Base-by-base conservation (phyloP, 306 rosid genomes). In the Canavalia ensiformis region DNA sequence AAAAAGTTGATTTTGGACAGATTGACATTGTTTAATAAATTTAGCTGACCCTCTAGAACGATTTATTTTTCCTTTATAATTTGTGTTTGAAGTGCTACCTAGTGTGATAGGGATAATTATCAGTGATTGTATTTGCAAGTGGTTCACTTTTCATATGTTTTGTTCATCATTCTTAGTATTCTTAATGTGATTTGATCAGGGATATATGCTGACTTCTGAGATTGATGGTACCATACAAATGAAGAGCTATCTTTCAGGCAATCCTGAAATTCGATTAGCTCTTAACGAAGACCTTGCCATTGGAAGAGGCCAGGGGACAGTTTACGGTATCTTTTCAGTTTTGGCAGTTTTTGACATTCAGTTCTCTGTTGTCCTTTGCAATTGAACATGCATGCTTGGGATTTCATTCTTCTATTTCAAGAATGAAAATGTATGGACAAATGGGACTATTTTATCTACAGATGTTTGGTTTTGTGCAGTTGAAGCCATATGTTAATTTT, bases 151-250 rank as follows among this genome's bases (percentile, higher is more conserved):
- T 33, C 9, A 29, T 39, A 67, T 49, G 52, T 45, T 65, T 46
- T 77, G 67, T 45, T 8, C 59, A 55, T 54, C 64, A 47, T 71
- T 73, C 57, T 81, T 59, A 75, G 42, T 46, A 11, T 69, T 33
- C 56, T 76, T 71, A 33, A 76, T 83, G 81, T 84, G 69, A 72
- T 74, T 82, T 84, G 56, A 54, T 72, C 91, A 93, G 96, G 97
- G 97, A 68, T 93, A 93, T 77, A 90, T 93, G 77, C 78, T 93
- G 87, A 93, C 97, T 76, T 93, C 94, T 80, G 97, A 93, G 88
- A 93, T 93, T 83, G 97, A 93, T 80, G 97, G 97, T 62, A 93
- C 97, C 76, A 93, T 93, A 83, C 97, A 93, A 93, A 93, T 93
- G 96, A 93, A 90, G 83, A 93, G 97, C 82, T 91, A 93, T 90